Base-by-base conservation (phyloP, 352 stramenopile species). In the Thalassiosira delicatula region DNA sequence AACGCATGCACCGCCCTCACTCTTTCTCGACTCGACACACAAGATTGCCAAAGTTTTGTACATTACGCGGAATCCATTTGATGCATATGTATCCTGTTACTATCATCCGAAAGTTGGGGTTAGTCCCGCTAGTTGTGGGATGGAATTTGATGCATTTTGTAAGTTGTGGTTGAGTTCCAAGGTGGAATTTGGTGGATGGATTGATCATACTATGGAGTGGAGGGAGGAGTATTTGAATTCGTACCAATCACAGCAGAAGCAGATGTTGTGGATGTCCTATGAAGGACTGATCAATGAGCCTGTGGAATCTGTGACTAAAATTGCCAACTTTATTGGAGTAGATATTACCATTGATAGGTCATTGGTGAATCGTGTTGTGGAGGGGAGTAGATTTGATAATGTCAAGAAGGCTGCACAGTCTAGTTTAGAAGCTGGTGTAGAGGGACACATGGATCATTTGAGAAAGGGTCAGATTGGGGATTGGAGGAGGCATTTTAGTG, bases 231-330 rank as follows among this genome's bases (percentile, higher is more conserved):
- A 62, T 19, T 30, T 29, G 32, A 3, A 14, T 29, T 60, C 54
- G 2, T 53, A 57, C 57, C n/a, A n/a, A n/a, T n/a, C n/a, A n/a
- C 11, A 54, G 1, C 33, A 61, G 30, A 35, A 70, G 60, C 29
- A 71, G 21, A 62, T 69, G 46, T 35, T 79, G 17, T 79, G 70
- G 70, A 70, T 79, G 4, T 68, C 42, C 1, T 79, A 73, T 53
- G 70, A 79, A 72, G 57, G 72, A 37, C 19, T 79, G 2, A 30
- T 79, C 0, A 4, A 21, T 12, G 1, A 57, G 33, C 70, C 70
- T 33, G 25, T 73, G 32, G 4, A 68, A 62, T 8, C 30, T 8
- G 60, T 70, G 40, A 4, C 11, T 33, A 49, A 1, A 23, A 46
- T 79, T 25, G 70, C 70, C 4, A 32, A n/a, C 12, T 79, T 79